A percentile compares a stretch with the other conserved stretches of the same genome.
phyloP scores from a whole-genome alignment of 805 yeast species.

The Starmerella tilneyi region DNA sequence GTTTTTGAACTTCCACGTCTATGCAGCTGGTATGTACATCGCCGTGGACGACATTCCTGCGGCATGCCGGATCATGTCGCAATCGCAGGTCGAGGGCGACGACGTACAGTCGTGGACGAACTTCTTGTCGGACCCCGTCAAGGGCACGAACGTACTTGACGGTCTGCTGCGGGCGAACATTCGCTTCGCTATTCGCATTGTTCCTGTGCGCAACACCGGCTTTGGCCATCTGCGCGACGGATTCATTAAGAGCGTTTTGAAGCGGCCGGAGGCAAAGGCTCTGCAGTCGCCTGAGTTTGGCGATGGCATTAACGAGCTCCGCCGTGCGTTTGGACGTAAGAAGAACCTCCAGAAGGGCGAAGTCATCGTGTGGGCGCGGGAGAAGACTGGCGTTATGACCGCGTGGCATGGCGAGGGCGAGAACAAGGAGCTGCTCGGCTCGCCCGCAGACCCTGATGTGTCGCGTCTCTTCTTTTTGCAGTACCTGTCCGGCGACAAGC shows the following conservation, averaged over 20 bases:
- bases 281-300: conserved; percentile 38
- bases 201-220: conserved; percentile 85
- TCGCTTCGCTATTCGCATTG: conserved; percentile 60
- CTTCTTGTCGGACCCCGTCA: conserved; percentile 37
- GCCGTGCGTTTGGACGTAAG: conserved; percentile 49
- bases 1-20: conserved; percentile 70
- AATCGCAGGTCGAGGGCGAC: not conserved
- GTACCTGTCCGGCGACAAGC: conserved; percentile 61
- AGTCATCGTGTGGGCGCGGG: conserved; percentile 48
- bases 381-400: conserved; percentile 39
- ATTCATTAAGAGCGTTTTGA: conserved; percentile 64
- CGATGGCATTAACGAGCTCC: conserved; percentile 59
- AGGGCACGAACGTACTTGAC: conserved; percentile 45
- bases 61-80: conserved; percentile 23
- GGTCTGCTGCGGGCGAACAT: conserved; percentile 50
- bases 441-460: conserved; percentile 49
- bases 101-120: conserved; percentile 12
- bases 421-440: conserved; percentile 41
- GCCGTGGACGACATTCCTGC: conserved; percentile 43
- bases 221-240: conserved; percentile 86
- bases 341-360: conserved; percentile 71
- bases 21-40: conserved; percentile 74
- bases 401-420: conserved; percentile 33
- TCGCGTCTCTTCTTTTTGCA: conserved; percentile 61
- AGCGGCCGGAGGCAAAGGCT: conserved; percentile 49